phyloP scores from a whole-genome alignment of 768 basidiomycete species.

The Albatrellus ellisii region DNA sequence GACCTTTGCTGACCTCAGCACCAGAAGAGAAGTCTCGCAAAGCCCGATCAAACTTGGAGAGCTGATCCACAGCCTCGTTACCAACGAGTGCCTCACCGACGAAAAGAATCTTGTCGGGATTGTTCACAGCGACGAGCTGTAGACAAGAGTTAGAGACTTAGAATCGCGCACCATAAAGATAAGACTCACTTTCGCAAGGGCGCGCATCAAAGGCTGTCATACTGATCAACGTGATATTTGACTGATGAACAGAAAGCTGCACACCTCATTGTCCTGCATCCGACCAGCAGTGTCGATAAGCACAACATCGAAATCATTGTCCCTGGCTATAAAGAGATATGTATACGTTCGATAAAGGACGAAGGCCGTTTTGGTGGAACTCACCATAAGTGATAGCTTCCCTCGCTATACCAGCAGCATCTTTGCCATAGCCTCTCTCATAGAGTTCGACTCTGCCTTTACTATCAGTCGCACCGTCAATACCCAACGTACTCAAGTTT shows the following conservation, averaged over 20 bases:
- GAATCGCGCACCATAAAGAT: not conserved
- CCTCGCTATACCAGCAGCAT: slow-evolving; percentile 95
- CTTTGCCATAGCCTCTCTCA: slow-evolving; percentile 96
- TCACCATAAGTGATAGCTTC: slow-evolving; percentile 87
- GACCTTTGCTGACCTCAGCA: slow-evolving; percentile 46
- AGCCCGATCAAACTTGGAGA: slow-evolving; percentile 92
- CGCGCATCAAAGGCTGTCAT: slow-evolving; percentile 84
- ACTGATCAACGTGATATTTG: slow-evolving; percentile 2
- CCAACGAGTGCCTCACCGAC: slow-evolving; percentile 98
- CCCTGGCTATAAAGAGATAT: slow-evolving; percentile 42
- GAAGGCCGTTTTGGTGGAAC: slow-evolving; percentile 12
- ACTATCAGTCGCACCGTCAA: slow-evolving; percentile 51
- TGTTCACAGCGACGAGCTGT: slow-evolving; percentile 85
- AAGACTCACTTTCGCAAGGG: slow-evolving; percentile 73
- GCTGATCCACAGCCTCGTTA: slow-evolving; percentile 96
- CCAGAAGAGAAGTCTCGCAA: slow-evolving; percentile 87
- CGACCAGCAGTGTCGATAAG: slow-evolving; percentile 96
- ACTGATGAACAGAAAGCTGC: slow-evolving; percentile 8
- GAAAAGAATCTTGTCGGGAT: slow-evolving; percentile 94
- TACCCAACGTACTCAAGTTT: slow-evolving; percentile 76
- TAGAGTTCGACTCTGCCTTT: slow-evolving; percentile 83
- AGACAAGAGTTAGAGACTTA: not conserved
- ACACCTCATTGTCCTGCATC: slow-evolving; percentile 98
- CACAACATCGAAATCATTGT: slow-evolving; percentile 91
- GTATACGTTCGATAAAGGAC: not conserved